Evolutionary conservation across 2,329 filamentous ascomycete species (phyloP).

Genomic region (Diaporthe australafricana): DNA sequence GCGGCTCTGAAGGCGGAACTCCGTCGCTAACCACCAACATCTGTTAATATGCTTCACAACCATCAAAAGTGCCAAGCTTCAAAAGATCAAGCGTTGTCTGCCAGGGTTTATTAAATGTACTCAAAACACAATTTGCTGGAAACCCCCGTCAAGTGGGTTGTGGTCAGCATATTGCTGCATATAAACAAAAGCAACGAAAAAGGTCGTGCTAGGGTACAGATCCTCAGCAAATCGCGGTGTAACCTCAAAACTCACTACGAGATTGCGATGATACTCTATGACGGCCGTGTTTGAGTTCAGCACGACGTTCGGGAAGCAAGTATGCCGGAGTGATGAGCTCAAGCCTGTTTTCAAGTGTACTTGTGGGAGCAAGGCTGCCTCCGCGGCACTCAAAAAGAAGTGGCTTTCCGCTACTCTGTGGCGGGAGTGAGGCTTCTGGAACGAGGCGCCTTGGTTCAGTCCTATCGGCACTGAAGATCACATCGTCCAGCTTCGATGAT

Average conservation of each 20-base stretch:
- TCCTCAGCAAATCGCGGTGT: neutral
- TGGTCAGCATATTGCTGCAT: neutral
- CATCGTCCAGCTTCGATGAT: neutral
- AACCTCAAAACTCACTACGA: neutral
- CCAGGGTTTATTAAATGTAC: neutral
- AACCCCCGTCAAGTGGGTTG: neutral
- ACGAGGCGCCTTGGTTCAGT: neutral
- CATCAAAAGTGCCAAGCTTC: neutral
- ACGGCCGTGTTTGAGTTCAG: neutral
- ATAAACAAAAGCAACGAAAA: neutral
- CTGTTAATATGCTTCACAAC: neutral
- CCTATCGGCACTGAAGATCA: neutral
- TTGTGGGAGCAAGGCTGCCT: neutral
- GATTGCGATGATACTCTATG: neutral
- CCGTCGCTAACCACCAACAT: neutral
- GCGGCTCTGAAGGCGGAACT: neutral
- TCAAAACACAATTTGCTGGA: neutral
- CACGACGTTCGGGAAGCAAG: neutral
- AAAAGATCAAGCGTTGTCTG: neutral
- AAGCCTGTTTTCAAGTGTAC: neutral
- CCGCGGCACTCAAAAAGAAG: neutral
- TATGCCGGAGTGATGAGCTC: neutral
- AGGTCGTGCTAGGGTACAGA: neutral
- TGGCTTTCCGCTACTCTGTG: neutral
- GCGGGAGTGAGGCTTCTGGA: conserved; percentile 10